phyloP scores from a whole-genome alignment of 371 early-diverging fungal genomes.

The Mucor saturninus region DNA sequence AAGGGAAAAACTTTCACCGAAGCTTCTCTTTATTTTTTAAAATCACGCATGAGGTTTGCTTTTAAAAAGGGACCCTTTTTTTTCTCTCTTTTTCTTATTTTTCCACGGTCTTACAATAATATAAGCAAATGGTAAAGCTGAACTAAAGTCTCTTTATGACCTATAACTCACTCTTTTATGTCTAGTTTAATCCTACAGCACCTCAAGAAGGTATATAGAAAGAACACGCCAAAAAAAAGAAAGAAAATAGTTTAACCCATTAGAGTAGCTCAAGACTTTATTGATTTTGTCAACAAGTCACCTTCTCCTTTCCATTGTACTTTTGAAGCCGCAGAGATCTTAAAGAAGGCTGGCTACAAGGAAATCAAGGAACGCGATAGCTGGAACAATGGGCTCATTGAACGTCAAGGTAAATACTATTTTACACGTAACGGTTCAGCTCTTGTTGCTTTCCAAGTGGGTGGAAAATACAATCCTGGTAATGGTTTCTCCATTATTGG shows the following conservation, averaged over 20 bases:
- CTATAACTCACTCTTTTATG: not conserved
- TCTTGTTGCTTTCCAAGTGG: constrained; percentile 93
- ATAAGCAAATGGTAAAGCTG: not conserved
- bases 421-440: constrained; percentile 93
- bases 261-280: constrained; percentile 52
- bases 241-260: not conserved
- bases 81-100: not conserved
- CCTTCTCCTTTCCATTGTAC: constrained; percentile 97
- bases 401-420: constrained; percentile 87
- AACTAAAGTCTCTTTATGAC: not conserved
- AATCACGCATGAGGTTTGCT: not conserved
- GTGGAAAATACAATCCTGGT: constrained; percentile 82
- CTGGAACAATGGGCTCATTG: constrained; percentile 73
- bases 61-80: not conserved
- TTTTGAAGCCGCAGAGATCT: constrained; percentile 66
- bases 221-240: not conserved
- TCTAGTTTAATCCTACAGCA: constrained; percentile 1
- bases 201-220: constrained; percentile 3
- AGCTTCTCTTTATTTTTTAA: not conserved
- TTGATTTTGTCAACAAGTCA: constrained; percentile 88
- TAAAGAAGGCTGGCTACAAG: constrained; percentile 78
- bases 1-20: constrained; percentile 1
- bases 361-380: constrained; percentile 86
- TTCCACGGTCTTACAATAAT: constrained; percentile 1
- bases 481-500: constrained; percentile 90